These are phyloP conservation scores for Circinella umbellata DNA, from an alignment of 371 early-diverging fungal genomes.

Conservation along the genomic window DNA sequence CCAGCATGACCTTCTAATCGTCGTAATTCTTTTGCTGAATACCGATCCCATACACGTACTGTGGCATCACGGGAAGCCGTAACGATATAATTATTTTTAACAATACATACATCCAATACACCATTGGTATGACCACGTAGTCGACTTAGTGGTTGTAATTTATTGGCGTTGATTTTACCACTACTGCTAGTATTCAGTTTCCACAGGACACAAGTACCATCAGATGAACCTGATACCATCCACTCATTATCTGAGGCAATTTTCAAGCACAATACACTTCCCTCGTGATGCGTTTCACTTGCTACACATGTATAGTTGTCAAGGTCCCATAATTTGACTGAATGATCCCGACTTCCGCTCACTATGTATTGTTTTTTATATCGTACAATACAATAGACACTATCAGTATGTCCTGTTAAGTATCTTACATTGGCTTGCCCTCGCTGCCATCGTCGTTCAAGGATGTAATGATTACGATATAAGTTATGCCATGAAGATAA, in stretches of 20 bases:
- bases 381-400: constrained; percentile 93
- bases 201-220: constrained; percentile 91
- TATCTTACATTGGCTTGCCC: constrained; percentile 43
- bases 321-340: constrained; percentile 86
- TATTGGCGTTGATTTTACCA: too few species aligned
- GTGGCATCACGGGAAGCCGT: constrained; percentile 83
- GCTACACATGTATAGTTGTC: constrained; percentile 56
- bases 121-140: constrained; percentile 73
- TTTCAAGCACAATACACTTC: constrained; percentile 89
- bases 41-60: constrained; percentile 49
- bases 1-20: constrained; percentile 83
- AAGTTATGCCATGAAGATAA: constrained; percentile 13
- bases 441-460: constrained; percentile 39
- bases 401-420: constrained; percentile 85
- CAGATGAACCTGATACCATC: constrained; percentile 92
- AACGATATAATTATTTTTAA: constrained; percentile 64
- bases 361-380: constrained; percentile 71
- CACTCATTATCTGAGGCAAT: constrained; percentile 41
- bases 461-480: constrained; percentile 32
- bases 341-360: constrained; percentile 93
- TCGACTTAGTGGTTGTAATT: constrained; percentile 24
- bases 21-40: constrained; percentile 56
- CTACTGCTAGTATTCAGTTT: neutral
- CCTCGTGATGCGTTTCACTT: constrained; percentile 73
- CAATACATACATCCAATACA: constrained; percentile 84